phyloP scores from a whole-genome alignment of 2,329 filamentous ascomycete species.

The Chaetomiaceae sp. region DNA sequence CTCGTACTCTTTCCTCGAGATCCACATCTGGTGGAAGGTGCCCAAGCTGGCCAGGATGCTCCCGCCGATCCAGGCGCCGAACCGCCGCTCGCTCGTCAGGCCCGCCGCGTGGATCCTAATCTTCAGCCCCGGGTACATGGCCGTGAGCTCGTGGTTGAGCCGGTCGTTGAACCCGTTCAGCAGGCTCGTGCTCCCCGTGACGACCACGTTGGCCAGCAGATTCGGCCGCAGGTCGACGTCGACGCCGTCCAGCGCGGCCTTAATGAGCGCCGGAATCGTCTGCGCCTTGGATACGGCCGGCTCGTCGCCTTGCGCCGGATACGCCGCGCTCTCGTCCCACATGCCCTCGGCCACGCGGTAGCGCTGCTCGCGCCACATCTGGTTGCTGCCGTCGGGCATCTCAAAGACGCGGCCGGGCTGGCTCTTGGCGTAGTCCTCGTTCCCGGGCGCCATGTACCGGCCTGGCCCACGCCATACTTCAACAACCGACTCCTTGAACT shows the following conservation, averaged over 20 bases:
- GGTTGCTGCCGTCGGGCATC: conserved; percentile 95
- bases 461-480: conserved; percentile 86
- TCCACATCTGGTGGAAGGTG: conserved; percentile 99
- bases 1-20: conserved; percentile 94
- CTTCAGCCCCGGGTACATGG: conserved; percentile 77
- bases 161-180: conserved; percentile 91
- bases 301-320: conserved; percentile 43
- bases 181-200: conserved; percentile 83
- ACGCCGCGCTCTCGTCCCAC: conserved; percentile 79
- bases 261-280: conserved; percentile 80
- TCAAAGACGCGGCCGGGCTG: conserved; percentile 86
- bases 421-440: conserved; percentile 69
- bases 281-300: conserved; percentile 60
- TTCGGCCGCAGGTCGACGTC: conserved; percentile 85
- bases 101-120: conserved; percentile 87
- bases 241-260: conserved; percentile 69
- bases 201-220: conserved; percentile 83
- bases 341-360: conserved; percentile 83
- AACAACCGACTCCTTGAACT: conserved; percentile 97
- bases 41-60: conserved; percentile 93
- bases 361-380: conserved; percentile 86
- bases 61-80: conserved; percentile 92
- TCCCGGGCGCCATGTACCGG: conserved; percentile 59
- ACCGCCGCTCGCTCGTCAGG: conserved; percentile 81
- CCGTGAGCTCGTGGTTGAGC: conserved; percentile 75